These are phyloP conservation scores for Penicillium cinerascens DNA, from an alignment of 495 filamentous ascomycete species.

Conservation along the genomic window DNA sequence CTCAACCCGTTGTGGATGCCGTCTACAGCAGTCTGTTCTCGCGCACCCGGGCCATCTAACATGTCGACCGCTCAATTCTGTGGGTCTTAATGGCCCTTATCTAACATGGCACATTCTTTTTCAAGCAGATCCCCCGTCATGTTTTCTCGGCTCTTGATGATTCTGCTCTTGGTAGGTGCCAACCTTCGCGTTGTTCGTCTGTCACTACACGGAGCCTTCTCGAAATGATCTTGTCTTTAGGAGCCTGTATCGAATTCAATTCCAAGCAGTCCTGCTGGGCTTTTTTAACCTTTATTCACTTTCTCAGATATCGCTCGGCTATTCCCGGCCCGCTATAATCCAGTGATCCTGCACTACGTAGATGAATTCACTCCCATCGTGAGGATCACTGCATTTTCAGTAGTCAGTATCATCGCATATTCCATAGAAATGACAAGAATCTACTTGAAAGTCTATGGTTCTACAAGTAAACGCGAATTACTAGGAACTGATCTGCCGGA, in stretches of 20 bases:
- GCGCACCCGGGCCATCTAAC: constrained; percentile 67
- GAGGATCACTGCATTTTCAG: no score
- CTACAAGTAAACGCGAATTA: neutral
- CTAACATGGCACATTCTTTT: constrained; percentile 14
- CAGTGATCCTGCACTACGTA: neutral
- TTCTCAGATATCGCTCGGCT: neutral
- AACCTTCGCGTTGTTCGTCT: constrained; percentile 19
- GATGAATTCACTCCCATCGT: neutral
- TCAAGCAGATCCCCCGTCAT: constrained; percentile 21
- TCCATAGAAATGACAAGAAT: no score
- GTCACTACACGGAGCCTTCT: constrained; percentile 17
- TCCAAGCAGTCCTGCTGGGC: neutral
- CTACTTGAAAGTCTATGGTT: no score
- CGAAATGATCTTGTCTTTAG: constrained; percentile 13
- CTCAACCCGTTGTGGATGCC: constrained; percentile 92
- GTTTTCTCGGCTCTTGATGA: constrained; percentile 27
- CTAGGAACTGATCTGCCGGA: constrained; percentile 20
- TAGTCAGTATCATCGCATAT: no score
- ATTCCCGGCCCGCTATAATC: neutral
- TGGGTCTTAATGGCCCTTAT: neutral
- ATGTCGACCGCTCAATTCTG: neutral
- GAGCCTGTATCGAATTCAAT: constrained; percentile 4
- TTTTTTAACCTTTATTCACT: neutral
- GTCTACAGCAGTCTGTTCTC: constrained; percentile 98
- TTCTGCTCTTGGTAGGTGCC: constrained; percentile 46